Base-by-base conservation (phyloP, 1,284 basidiomycete genomes). In the Trametes versicolor region DNA sequence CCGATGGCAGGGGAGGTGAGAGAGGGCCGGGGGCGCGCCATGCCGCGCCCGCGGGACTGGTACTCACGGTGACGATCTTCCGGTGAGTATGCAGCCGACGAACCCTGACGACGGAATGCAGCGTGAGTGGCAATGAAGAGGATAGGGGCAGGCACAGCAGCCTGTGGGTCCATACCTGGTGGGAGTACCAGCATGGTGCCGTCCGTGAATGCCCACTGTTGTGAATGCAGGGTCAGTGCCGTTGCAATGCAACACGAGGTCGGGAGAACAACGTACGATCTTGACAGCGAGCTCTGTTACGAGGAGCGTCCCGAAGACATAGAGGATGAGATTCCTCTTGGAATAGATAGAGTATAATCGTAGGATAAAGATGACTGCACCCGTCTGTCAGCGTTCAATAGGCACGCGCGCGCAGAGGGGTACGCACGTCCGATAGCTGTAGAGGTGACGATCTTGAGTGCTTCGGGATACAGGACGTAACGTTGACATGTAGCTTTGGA, bases 141-240 rank as follows among this genome's bases (percentile, higher is more conserved):
- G 36, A 47, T 8, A 39, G 27, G 25, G 49, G 41, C 15, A 60
- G 45, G 23, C 17, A 45, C 53, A 32, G 49, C 34, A 29, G 21
- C 68, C 29, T 51, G 50, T 51, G 50, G 50, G 29, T 51, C 50
- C 50, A 51, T 56, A 72, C 73, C 68, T 66, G 73, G 73, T 54
- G 73, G 73, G 37, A 74, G 68, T 41, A 65, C 57, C 13, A 74
- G 65, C 60, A 64, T 68, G 4, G 58, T 60, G 21, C 73, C 73
- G 55, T 73, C 73, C 19, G 73, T 74, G 68, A 72, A 74, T 37
- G 73, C 70, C 71, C 71, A 74, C 73, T 74, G 51, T 29, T 27
- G n/a, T 21, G 60, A 37, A 41, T 3, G 41, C 17, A 29, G 34
- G 34, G 45, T 58, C 51, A 62, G 37, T 12, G 23, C 8, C 29